Evolutionary conservation across 2,329 filamentous ascomycete genomes (phyloP), one percentile per base, ranked within the genome.

Genomic region (Alternaria incomplexa): DNA sequence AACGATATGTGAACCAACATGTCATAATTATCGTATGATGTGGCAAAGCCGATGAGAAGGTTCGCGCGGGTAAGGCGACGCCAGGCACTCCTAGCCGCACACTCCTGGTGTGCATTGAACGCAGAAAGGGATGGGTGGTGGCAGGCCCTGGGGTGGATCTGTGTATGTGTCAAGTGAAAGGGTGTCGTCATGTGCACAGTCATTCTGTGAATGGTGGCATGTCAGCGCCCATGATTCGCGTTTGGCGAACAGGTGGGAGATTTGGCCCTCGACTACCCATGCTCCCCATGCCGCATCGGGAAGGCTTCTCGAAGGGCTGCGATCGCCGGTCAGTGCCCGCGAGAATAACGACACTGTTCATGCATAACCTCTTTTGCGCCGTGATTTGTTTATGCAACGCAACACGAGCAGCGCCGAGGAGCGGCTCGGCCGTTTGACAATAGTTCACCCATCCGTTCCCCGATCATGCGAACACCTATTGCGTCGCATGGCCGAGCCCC

Each of bases 361-460:
- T 66, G 54, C 57, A 44, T 44, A 32, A 56, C 36, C 22, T 15
- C 40, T 53, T 36, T 56, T 47, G 11, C 32, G 30, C 28, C 48
- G 43, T 45, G 17, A 23, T 51, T 52, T 40, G 28, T 25, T 52
- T 25, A 52, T 52, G 48, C 48, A 32, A 17, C 48, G 20, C 48
- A 25, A 23, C 28, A 36, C 28, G 9, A 36, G 28, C 20, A 22
- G 48, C 13, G 48, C 48, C 57, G 32, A 40, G 58, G 32, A 32
- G 22, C 51, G 51, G 58, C 52, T 66, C 59, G 60, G 48, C 46
- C 62, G 70, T 75, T 71, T 69, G 70, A 68, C 70, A 67, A 69
- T 73, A n/a, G 72, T 75, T 74, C 72, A 71, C 72, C 26, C 40
- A 73, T 52, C 13, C 48, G 66, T 62, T 62, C 58, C 36, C 36